Evolutionary conservation across 306 rosid genomes (phyloP).

Genomic region (Quillaja saponaria): DNA sequence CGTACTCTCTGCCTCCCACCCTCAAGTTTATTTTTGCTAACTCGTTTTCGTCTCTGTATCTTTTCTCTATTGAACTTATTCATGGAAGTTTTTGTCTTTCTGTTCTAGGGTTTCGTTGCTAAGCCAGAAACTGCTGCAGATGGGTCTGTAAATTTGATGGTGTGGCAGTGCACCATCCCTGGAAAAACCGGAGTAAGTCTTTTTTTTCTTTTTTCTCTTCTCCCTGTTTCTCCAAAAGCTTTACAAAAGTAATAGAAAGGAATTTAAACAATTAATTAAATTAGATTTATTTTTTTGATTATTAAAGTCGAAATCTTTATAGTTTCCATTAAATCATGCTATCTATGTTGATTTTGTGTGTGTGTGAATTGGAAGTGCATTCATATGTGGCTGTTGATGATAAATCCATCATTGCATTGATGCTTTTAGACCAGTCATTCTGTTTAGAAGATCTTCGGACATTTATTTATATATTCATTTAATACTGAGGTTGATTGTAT

Average conservation of each 20-base stretch:
- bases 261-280: too few species aligned
- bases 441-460: too few species aligned
- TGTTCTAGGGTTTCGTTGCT: constrained; percentile 35
- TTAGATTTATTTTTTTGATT: too few species aligned
- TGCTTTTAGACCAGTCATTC: too few species aligned
- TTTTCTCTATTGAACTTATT: not conserved
- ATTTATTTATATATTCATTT: too few species aligned
- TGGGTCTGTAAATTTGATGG: constrained; percentile 39
- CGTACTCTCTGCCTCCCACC: not conserved
- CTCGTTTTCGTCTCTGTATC: not conserved
- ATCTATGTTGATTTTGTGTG: too few species aligned
- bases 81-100: not conserved
- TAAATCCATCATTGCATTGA: too few species aligned
- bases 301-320: not conserved
- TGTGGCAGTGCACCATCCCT: constrained; percentile 36
- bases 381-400: too few species aligned
- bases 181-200: constrained; percentile 35
- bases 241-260: not conserved
- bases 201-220: not conserved
- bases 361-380: too few species aligned
- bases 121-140: constrained; percentile 30
- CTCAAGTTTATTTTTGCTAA: not conserved
- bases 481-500: too few species aligned
- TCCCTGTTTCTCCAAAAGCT: too few species aligned
- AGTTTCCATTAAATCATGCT: not conserved